phyloP scores from a whole-genome alignment of 805 yeast species.

The Grigorovia transvaalensis region DNA sequence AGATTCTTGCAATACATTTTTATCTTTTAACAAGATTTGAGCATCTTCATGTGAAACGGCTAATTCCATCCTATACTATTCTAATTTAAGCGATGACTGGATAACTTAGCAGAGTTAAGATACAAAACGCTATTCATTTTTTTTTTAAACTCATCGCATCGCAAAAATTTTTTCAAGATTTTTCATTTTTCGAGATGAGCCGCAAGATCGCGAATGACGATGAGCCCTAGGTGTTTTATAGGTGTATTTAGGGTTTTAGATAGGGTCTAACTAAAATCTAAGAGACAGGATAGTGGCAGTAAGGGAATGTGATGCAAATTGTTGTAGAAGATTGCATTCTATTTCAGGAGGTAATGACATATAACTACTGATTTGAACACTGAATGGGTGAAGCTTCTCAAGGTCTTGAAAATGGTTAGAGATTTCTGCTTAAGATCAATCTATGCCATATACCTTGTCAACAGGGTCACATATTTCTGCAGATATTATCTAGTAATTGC shows the following conservation, averaged over 20 bases:
- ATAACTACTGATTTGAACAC: no score
- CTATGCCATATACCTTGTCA: no score
- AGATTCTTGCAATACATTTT: constrained; percentile 50
- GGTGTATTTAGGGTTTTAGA: neutral
- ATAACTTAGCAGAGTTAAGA: neutral
- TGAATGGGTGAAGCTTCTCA: no score
- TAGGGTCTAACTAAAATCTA: no score
- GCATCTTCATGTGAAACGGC: constrained; percentile 69
- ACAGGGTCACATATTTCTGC: no score
- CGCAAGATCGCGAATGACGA: neutral
- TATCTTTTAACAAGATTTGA: constrained; percentile 58
- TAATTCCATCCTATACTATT: constrained; percentile 44
- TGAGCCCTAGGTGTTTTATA: neutral
- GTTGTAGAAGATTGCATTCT: no score
- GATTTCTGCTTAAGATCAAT: no score
- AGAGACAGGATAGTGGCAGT: neutral
- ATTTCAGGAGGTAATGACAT: no score
- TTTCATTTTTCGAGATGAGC: neutral
- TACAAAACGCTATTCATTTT: neutral
- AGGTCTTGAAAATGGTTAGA: no score
- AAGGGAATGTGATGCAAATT: no score
- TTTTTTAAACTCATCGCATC: constrained; percentile 12
- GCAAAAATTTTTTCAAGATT: constrained; percentile 2
- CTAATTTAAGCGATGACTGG: neutral
- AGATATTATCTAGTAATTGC: no score